phyloP scores from a whole-genome alignment of 371 early-diverging fungal species.

The Mucor piriformis region DNA sequence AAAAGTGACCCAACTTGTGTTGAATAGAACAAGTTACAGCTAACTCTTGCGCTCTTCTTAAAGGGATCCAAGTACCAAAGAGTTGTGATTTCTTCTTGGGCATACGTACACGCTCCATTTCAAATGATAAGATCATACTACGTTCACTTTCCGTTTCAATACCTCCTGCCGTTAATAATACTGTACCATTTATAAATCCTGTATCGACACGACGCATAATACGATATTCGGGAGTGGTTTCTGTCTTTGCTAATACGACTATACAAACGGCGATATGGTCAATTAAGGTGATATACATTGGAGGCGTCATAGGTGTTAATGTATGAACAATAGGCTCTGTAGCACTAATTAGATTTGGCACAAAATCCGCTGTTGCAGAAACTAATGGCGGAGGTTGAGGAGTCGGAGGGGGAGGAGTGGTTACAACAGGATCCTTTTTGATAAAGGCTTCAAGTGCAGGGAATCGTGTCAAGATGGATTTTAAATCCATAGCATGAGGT shows the following conservation, averaged over 20 bases:
- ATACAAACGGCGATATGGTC: slow-evolving; percentile 77
- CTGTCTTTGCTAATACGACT: slow-evolving; percentile 61
- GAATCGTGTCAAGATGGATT: slow-evolving; percentile 42
- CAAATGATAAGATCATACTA: slow-evolving; percentile 85
- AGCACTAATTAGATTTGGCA: slow-evolving; percentile 7
- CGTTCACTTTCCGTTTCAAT: slow-evolving; percentile 85
- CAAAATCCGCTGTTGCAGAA: neutral
- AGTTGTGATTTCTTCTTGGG: slow-evolving; percentile 71
- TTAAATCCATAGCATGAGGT: slow-evolving; percentile 37
- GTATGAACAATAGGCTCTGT: slow-evolving; percentile 28
- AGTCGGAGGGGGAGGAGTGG: slow-evolving; percentile 1
- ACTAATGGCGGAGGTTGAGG: slow-evolving; percentile 1
- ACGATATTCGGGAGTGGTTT: slow-evolving; percentile 49
- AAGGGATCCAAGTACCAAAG: slow-evolving; percentile 91
- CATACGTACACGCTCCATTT: slow-evolving; percentile 79
- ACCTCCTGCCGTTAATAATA: slow-evolving; percentile 85
- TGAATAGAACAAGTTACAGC: slow-evolving; percentile 84
- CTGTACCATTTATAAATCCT: slow-evolving; percentile 84
- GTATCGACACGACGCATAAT: slow-evolving; percentile 80
- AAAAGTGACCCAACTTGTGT: slow-evolving; percentile 74
- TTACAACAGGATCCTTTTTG: slow-evolving; percentile 36
- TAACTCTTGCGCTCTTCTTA: slow-evolving; percentile 82
- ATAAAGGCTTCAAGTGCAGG: slow-evolving; percentile 46
- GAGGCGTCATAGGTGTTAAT: slow-evolving; percentile 35
- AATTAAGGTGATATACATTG: slow-evolving; percentile 73